These are phyloP conservation scores for Tetracladium maxilliforme DNA, from an alignment of 2,329 filamentous ascomycete species.

Conservation along the genomic window DNA sequence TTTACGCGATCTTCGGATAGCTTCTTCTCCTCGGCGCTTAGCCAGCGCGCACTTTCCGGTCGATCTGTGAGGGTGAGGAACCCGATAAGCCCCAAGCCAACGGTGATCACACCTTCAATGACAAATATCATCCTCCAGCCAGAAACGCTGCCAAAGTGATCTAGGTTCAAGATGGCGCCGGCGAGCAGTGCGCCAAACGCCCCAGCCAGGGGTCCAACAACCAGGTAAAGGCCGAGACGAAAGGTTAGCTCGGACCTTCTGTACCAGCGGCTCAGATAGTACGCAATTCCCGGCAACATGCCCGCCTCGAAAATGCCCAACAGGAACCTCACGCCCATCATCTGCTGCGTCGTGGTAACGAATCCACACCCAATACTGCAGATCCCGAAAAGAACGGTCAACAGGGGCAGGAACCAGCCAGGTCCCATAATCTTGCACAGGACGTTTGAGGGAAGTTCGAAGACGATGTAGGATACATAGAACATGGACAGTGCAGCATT, in stretches of 20 bases:
- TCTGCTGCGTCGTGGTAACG: constrained; percentile 34
- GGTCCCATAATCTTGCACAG: constrained; percentile 58
- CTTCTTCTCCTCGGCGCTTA: constrained; percentile 48
- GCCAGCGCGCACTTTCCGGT: constrained; percentile 52
- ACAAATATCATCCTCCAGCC: constrained; percentile 59
- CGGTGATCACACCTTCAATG: constrained; percentile 55
- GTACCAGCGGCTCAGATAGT: constrained; percentile 61
- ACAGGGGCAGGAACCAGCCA: constrained; percentile 53
- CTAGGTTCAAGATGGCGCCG: constrained; percentile 46
- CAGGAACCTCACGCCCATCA: constrained; percentile 49
- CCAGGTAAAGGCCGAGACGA: constrained; percentile 52
- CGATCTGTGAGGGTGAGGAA: constrained; percentile 55
- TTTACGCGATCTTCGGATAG: constrained; percentile 53
- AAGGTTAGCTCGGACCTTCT: constrained; percentile 51
- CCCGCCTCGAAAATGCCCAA: constrained; percentile 59
- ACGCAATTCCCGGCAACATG: constrained; percentile 60
- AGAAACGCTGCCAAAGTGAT: constrained; percentile 37
- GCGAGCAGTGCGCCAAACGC: constrained; percentile 57
- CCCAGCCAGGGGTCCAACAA: constrained; percentile 55
- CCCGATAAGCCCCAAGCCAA: constrained; percentile 37
- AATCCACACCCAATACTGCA: constrained; percentile 52
- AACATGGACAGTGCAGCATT: constrained; percentile 54
- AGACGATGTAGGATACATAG: constrained; percentile 60
- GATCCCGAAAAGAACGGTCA: constrained; percentile 47
- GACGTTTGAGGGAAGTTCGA: constrained; percentile 56